Base-by-base conservation (phyloP, 2,329 filamentous ascomycete genomes). In the Fusarium bactridioides region DNA sequence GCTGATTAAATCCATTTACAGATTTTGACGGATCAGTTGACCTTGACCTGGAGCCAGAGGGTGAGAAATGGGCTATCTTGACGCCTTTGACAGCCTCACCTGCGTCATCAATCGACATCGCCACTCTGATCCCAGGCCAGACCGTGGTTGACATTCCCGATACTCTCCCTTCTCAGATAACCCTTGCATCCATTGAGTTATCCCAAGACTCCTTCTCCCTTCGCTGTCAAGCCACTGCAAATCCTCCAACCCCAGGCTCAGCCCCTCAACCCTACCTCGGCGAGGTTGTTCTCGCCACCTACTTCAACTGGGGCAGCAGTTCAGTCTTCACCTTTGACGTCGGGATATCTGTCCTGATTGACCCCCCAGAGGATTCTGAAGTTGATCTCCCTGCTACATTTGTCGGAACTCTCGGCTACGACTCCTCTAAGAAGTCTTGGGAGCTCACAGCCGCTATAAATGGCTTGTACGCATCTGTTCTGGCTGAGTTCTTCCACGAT, bases 401-500 rank as follows among this genome's bases (percentile, higher is more conserved):
- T 2, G 29, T 59, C 1, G 60, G 60, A 13, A 27, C 43, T 9
- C 25, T 64, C 2, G 33, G 37, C 11, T 64, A 64, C 10, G 10
- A 16, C 18, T 64, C 54, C 2, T 11, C 21, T 1, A 31, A 60
- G 3, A n/a, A 31, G 7, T 44, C 44, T 2, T 64, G 55, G 61
- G n/a, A 40, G 10, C 55, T 74, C 33, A 48, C 31, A 2, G 73
- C 62, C 3, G 35, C 63, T 1, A 40, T 74, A 7, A 48, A 27
- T 0, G 51, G 59, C 3, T n/a, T 74, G 6, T 69, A 74, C 4
- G 69, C 69, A 0, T 63, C 64, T 4, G 55, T 61, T 0, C 47
- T 75, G 0, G 31, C 31, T 1, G 71, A 67, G 16, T 75, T 75
- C 43, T 74, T 74, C 25, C 43, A 63, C 2, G n/a, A 72, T 5